Evolutionary conservation across 2,329 filamentous ascomycete genomes (phyloP).

Genomic region (Xylariaceae sp.): DNA sequence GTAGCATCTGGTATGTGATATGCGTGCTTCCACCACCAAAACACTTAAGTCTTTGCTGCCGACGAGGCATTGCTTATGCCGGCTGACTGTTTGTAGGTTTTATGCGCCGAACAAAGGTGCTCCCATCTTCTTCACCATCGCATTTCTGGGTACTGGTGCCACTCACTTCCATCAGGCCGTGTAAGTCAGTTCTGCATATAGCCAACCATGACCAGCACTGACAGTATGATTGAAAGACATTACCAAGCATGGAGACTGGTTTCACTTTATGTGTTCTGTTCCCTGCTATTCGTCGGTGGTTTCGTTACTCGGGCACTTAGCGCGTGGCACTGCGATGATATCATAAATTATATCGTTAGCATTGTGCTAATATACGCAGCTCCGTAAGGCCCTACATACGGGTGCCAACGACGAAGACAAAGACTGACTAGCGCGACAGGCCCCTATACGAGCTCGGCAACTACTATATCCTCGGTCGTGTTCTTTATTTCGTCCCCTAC

Average conservation of each 20-base stretch:
- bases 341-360: conserved; percentile 41
- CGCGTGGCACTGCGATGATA: conserved; percentile 42
- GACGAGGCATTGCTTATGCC: too few relatives aligned
- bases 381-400: conserved; percentile 24
- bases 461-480: conserved; percentile 54
- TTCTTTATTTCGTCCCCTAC: conserved; percentile 56
- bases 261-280: conserved; percentile 50
- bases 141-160: conserved; percentile 35
- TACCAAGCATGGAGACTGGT: conserved; percentile 56
- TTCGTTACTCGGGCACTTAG: conserved; percentile 48
- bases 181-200: conserved; percentile 35
- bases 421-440: conserved; percentile 25
- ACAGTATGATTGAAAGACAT: conserved; percentile 34
- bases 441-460: conserved; percentile 55
- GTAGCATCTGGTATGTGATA: conserved; percentile 28
- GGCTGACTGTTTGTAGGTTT: conserved; percentile 31
- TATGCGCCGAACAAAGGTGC: conserved; percentile 46
- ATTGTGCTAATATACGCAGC: conserved; percentile 34
- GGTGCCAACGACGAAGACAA: background rate
- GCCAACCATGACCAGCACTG: background rate
- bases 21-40: too few relatives aligned
- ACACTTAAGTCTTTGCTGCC: too few relatives aligned
- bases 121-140: conserved; percentile 43
- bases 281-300: conserved; percentile 51
- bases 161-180: conserved; percentile 41